Percentiles rank a stretch among this genome's conserved stretches.
These are phyloP conservation scores for Dalechampia spathulata DNA, from an alignment of 441 rosid species.

Conservation along the genomic window DNA sequence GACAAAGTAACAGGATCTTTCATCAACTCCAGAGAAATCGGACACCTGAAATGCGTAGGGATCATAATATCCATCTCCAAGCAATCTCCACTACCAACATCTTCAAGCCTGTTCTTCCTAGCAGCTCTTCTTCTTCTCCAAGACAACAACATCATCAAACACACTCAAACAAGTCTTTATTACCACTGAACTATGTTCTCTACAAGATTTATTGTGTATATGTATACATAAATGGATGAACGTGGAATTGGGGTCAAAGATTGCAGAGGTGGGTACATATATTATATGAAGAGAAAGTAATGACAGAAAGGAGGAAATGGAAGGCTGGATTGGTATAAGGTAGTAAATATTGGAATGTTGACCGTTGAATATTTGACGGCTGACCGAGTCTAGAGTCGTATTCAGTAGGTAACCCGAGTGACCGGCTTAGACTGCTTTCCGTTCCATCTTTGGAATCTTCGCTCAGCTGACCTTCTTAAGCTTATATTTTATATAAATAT, in stretches of 20 bases:
- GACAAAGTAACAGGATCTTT: slow-evolving; percentile 23
- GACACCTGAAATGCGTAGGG: slow-evolving; percentile 24
- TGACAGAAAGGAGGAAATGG: neutral
- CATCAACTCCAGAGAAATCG: slow-evolving; percentile 31
- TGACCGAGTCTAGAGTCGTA: slow-evolving; percentile 2
- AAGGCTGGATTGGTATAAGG: neutral
- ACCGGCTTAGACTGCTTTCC: too few relatives aligned
- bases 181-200: too few relatives aligned
- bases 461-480: too few relatives aligned
- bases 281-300: neutral
- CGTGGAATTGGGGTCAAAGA: too few relatives aligned
- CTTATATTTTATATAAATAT: too few relatives aligned
- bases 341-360: slow-evolving; percentile 9
- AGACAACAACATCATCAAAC: neutral
- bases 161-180: too few relatives aligned
- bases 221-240: too few relatives aligned
- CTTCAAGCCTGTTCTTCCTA: neutral
- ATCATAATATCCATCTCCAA: slow-evolving; percentile 16
- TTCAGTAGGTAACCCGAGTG: neutral
- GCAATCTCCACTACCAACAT: too few relatives aligned
- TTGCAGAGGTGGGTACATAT: too few relatives aligned
- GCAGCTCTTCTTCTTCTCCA: slow-evolving; percentile 8
- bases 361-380: slow-evolving; percentile 17
- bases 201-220: too few relatives aligned
- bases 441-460: too few relatives aligned